These are phyloP conservation scores for Eucalyptus tenuipes DNA, from an alignment of 345 rosid genomes.

Conservation along the genomic window DNA sequence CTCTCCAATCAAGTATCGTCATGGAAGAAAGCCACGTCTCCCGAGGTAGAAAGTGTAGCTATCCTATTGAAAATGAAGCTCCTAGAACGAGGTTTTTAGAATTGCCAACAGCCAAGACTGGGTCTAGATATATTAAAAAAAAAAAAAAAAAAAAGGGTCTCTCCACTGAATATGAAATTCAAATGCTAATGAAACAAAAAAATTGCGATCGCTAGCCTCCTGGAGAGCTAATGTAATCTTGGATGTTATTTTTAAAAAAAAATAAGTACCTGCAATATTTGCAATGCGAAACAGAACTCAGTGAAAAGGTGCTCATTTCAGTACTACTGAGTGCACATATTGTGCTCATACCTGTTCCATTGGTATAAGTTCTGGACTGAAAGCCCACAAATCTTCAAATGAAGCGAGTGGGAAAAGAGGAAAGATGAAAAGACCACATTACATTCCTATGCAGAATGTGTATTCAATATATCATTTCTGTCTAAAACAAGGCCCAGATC, in stretches of 20 bases:
- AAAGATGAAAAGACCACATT: background rate
- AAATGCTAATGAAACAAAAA: background rate
- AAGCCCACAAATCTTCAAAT: background rate
- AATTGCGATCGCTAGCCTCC: background rate
- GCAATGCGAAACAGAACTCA: background rate
- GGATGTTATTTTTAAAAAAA: background rate
- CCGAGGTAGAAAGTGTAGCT: background rate
- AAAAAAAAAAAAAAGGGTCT: background rate
- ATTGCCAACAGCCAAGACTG: background rate
- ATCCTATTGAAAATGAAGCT: background rate
- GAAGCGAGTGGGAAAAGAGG: background rate
- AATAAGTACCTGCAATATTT: background rate
- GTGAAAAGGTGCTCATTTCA: background rate
- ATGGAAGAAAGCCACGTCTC: background rate
- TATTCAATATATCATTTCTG: background rate
- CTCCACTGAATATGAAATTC: background rate
- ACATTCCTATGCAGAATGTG: background rate
- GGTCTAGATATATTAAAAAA: background rate
- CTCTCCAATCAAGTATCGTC: background rate
- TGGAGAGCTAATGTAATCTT: background rate
- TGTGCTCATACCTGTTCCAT: background rate
- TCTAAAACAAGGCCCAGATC: background rate
- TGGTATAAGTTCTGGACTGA: background rate
- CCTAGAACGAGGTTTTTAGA: background rate
- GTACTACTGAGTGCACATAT: background rate